Conservation (phyloP, 2,329 filamentous ascomycete species). For the Blastomyces parvus region DNA sequence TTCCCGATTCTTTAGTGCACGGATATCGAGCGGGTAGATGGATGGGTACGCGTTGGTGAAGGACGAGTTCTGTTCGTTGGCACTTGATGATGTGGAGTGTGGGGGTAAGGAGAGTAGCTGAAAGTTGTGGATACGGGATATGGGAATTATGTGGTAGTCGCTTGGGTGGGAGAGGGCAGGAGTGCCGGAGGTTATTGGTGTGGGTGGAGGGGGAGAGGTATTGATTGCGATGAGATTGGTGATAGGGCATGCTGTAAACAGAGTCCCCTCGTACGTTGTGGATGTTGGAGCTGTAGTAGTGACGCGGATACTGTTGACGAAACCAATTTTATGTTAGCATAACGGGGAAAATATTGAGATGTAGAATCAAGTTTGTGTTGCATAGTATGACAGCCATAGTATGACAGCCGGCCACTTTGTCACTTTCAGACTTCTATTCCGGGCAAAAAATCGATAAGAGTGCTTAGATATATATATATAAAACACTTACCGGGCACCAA, state of each 20-base stretch:
- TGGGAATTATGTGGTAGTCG: slow-evolving; percentile 52
- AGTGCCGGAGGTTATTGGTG: slow-evolving; percentile 27
- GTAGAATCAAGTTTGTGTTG: not conserved
- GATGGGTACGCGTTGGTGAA: slow-evolving; percentile 41
- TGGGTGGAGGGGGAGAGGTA: slow-evolving; percentile 39
- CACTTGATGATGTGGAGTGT: slow-evolving; percentile 4
- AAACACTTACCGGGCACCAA: slow-evolving; percentile 50
- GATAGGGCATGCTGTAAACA: slow-evolving; percentile 53
- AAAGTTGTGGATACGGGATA: slow-evolving; percentile 50
- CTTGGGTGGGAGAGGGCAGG: slow-evolving; percentile 36
- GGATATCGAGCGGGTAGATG: slow-evolving; percentile 43
- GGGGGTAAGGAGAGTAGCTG: slow-evolving; percentile 40
- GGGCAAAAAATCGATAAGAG: not conserved
- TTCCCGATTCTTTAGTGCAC: slow-evolving; percentile 47
- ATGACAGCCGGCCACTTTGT: not conserved
- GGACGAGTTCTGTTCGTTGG: slow-evolving; percentile 24
- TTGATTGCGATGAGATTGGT: slow-evolving; percentile 54
- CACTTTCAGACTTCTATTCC: not conserved
- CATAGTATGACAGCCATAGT: not conserved
- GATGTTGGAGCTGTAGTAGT: slow-evolving; percentile 44
- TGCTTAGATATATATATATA: not conserved
- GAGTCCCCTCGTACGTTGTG: slow-evolving; percentile 49
- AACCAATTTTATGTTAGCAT: not conserved
- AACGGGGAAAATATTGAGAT: not conserved
- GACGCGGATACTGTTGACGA: slow-evolving; percentile 44